Evolutionary conservation across 1,284 basidiomycete species (phyloP).

Genomic region (Wallemia ichthyophaga): DNA sequence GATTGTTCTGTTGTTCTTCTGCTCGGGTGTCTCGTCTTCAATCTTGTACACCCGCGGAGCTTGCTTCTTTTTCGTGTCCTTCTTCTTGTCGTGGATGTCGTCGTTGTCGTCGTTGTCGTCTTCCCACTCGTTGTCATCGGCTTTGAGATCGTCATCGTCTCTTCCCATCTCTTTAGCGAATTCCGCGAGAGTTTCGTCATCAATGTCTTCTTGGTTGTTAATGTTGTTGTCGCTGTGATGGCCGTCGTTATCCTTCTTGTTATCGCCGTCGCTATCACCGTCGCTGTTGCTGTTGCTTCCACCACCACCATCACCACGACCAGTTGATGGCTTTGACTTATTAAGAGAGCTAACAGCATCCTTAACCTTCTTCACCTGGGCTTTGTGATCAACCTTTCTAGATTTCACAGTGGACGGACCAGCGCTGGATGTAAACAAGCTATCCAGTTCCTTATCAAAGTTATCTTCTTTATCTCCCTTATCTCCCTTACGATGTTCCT

Average conservation of each 20-base stretch:
- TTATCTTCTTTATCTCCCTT: neutral
- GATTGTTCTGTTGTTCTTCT: constrained; percentile 48
- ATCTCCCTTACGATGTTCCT: neutral
- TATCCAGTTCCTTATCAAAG: neutral
- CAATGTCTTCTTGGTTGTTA: neutral
- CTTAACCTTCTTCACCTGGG: neutral
- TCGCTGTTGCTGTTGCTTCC: too few species aligned
- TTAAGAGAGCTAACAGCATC: too few species aligned
- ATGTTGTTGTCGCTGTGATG: too few species aligned
- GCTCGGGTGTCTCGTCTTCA: constrained; percentile 17
- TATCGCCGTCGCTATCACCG: too few species aligned
- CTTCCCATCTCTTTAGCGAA: neutral
- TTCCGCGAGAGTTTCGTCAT: neutral
- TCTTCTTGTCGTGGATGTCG: constrained; percentile 2
- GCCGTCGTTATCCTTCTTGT: too few species aligned
- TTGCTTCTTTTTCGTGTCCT: constrained; percentile 7
- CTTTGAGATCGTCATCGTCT: neutral
- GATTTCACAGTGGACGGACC: neutral
- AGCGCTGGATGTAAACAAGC: neutral
- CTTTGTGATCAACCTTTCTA: neutral
- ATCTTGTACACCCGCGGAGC: constrained; percentile 5
- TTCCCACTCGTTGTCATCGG: neutral
- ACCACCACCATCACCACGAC: too few species aligned
- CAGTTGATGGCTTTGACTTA: too few species aligned
- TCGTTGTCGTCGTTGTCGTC: neutral